A percentile compares a stretch with the other conserved stretches of the same genome.
Conservation (phyloP, 176 grass and related monocot genomes). For the Dendrocalamus sinicus region DNA sequence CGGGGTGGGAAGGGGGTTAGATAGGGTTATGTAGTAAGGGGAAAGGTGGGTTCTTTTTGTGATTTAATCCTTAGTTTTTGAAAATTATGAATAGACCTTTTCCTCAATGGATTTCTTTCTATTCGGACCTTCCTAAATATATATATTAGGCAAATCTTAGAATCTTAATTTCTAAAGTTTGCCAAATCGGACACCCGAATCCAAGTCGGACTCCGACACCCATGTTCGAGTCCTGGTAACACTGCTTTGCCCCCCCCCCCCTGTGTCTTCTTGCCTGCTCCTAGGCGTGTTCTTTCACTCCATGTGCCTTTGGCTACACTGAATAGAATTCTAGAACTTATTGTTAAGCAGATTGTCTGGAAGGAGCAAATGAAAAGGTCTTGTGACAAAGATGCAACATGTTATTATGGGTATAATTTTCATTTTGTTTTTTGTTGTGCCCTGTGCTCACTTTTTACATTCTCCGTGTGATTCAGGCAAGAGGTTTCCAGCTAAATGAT, state of each 20-base stretch:
- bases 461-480: slow-evolving; percentile 58
- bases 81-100: too few species aligned
- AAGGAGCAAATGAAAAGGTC: not conserved
- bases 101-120: too few species aligned
- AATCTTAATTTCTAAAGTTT: too few species aligned
- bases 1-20: too few species aligned
- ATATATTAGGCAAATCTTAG: too few species aligned
- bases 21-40: too few species aligned
- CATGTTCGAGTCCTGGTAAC: too few species aligned
- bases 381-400: not conserved
- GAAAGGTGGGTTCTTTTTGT: too few species aligned
- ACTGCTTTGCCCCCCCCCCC: not conserved
- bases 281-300: not conserved
- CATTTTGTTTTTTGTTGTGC: not conserved
- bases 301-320: not conserved
- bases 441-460: slow-evolving; percentile 10
- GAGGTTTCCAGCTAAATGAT: slow-evolving; percentile 65
- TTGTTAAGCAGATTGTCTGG: slow-evolving; percentile 5
- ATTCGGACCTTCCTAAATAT: too few species aligned
- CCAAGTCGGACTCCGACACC: too few species aligned
- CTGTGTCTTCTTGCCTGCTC: not conserved
- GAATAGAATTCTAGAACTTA: slow-evolving; percentile 7
- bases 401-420: not conserved
- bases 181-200: too few species aligned
- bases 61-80: too few species aligned